Conservation (phyloP, 2,329 filamentous ascomycete species). For the Diaporthe citrichinensis region DNA sequence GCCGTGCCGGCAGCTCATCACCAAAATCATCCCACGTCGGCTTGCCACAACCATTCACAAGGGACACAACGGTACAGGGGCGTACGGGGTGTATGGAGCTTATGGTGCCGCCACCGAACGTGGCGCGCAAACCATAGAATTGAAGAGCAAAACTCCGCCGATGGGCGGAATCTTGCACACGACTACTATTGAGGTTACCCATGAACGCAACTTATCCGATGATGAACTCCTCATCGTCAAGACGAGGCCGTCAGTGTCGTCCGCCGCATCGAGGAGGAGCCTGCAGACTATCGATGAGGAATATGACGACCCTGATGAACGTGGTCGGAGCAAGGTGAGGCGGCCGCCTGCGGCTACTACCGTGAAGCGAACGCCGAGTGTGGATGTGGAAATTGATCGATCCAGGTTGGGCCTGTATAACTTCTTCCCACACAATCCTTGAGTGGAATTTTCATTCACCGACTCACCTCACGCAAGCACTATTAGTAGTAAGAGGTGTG, state of each 20-base stretch:
- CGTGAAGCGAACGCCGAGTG: not conserved
- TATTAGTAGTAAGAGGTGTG: not conserved
- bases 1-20: slow-evolving; percentile 27
- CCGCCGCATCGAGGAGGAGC: slow-evolving; percentile 3
- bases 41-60: slow-evolving; percentile 18
- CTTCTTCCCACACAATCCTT: not conserved
- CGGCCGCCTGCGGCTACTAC: slow-evolving; percentile 3
- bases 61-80: not conserved
- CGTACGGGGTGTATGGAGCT: not conserved
- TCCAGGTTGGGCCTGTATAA: slow-evolving; percentile 20
- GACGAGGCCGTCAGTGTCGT: slow-evolving; percentile 17
- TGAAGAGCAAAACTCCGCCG: not conserved
- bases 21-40: slow-evolving; percentile 24
- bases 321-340: slow-evolving; percentile 15
- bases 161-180: slow-evolving; percentile 23
- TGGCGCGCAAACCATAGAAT: slow-evolving; percentile 4
- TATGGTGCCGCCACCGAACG: slow-evolving; percentile 12
- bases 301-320: not conserved
- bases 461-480: not conserved
- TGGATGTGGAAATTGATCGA: slow-evolving; percentile 28
- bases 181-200: slow-evolving; percentile 21
- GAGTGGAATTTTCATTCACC: not conserved
- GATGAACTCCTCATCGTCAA: not conserved
- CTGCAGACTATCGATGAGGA: slow-evolving; percentile 15
- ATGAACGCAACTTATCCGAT: slow-evolving; percentile 11